These are phyloP conservation scores for Fremontodendron californicum DNA, from an alignment of 345 rosid genomes.

Conservation along the genomic window DNA sequence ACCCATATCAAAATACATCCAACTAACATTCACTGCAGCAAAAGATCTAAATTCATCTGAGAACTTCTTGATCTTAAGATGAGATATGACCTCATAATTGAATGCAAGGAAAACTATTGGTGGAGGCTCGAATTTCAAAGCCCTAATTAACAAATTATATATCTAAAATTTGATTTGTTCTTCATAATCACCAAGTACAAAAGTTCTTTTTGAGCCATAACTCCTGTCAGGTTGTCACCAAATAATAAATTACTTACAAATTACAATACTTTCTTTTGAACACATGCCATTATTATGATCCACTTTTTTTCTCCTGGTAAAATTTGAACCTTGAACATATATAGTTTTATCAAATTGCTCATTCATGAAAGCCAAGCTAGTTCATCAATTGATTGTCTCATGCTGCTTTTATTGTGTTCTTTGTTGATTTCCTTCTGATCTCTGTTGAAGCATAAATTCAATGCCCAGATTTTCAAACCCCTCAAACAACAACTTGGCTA, in stretches of 20 bases:
- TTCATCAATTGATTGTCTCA: no score
- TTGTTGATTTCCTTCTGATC: slow-evolving; percentile 9
- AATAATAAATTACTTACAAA: no score
- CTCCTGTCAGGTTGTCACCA: background rate
- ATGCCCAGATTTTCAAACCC: slow-evolving; percentile 28
- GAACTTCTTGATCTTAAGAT: background rate
- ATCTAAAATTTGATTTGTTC: background rate
- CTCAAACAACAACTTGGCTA: slow-evolving; percentile 8
- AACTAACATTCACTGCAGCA: no score
- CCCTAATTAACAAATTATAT: background rate
- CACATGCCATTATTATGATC: background rate
- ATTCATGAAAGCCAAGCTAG: no score
- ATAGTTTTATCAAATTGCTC: background rate
- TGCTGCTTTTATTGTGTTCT: slow-evolving; percentile 8
- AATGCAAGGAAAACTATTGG: background rate
- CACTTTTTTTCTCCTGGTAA: background rate
- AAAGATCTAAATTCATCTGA: background rate
- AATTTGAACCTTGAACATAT: no score
- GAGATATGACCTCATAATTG: background rate
- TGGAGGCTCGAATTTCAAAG: background rate
- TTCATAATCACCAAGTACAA: background rate
- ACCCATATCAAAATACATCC: no score
- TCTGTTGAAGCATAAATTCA: slow-evolving; percentile 23
- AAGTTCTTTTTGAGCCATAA: background rate
- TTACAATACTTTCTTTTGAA: no score